Evolutionary conservation across 2,329 filamentous ascomycete genomes (phyloP).

Genomic region (Metarhizium humberi): DNA sequence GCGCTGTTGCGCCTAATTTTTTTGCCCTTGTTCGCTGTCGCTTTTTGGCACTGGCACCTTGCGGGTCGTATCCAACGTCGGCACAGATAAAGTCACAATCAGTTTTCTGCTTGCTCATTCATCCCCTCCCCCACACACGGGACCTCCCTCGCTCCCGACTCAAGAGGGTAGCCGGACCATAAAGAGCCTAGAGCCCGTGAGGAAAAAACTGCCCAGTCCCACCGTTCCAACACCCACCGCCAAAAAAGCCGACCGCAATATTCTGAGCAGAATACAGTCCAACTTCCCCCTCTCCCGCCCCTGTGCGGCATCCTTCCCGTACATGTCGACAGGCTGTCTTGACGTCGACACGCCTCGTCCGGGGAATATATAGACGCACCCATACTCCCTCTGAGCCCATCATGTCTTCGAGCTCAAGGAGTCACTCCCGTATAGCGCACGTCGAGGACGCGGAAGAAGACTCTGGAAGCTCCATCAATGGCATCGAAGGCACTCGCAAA

Average conservation of each 20-base stretch:
- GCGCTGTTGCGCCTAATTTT: neutral
- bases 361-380: constrained; percentile 4
- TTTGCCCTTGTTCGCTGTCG: neutral
- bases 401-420: constrained; percentile 31
- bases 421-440: constrained; percentile 28
- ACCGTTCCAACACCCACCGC: constrained; percentile 2
- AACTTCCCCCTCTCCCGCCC: constrained; percentile 2
- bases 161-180: neutral
- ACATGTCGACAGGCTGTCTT: constrained; percentile 2
- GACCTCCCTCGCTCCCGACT: constrained; percentile 6
- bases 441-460: constrained; percentile 43
- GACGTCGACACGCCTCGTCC: constrained; percentile 1
- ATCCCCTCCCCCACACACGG: constrained; percentile 4
- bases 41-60: neutral
- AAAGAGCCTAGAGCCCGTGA: neutral
- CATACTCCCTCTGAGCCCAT: constrained; percentile 11
- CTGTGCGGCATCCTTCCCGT: neutral
- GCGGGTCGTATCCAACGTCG: neutral
- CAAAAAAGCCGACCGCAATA: neutral
- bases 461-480: constrained; percentile 31
- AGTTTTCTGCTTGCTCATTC: neutral
- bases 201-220: neutral
- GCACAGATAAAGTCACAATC: neutral
- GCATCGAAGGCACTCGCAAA: constrained; percentile 27
- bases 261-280: neutral